A percentile compares a stretch with the other conserved stretches of the same genome.
Conservation (phyloP, 179 eudicot genomes). For the Carnegiea gigantea region DNA sequence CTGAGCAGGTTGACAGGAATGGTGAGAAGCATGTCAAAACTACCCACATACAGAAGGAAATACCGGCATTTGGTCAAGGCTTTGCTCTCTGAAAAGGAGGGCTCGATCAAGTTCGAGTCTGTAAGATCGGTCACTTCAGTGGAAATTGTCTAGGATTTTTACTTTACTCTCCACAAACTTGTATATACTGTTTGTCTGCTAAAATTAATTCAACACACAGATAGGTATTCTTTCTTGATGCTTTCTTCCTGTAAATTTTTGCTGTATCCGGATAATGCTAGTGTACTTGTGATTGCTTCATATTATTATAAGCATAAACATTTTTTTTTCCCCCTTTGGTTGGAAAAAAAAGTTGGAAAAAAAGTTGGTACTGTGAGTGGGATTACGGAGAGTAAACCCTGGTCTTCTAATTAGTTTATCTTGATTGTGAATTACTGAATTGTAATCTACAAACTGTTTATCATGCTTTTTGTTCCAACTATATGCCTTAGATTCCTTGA, state of each 20-base stretch:
- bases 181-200: neutral
- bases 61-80: slow-evolving; percentile 63
- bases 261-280: neutral
- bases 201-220: neutral
- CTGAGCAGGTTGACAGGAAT: slow-evolving; percentile 72
- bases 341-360: neutral
- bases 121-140: slow-evolving; percentile 41
- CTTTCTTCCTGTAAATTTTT: neutral
- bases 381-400: neutral
- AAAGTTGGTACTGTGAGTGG: neutral
- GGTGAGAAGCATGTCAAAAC: slow-evolving; percentile 65
- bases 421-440: neutral
- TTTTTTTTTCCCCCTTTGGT: neutral
- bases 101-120: slow-evolving; percentile 38
- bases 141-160: slow-evolving; percentile 45
- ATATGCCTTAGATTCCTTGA: too few relatives aligned
- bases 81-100: slow-evolving; percentile 46
- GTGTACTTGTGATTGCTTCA: neutral
- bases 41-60: slow-evolving; percentile 83
- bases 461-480: neutral
- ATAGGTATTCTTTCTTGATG: neutral
- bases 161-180: neutral
- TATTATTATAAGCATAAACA: neutral
- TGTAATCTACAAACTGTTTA: neutral
- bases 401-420: neutral